Evolutionary conservation across 352 stramenopile genomes (phyloP).

Genomic region (Phytopythium litorale): DNA sequence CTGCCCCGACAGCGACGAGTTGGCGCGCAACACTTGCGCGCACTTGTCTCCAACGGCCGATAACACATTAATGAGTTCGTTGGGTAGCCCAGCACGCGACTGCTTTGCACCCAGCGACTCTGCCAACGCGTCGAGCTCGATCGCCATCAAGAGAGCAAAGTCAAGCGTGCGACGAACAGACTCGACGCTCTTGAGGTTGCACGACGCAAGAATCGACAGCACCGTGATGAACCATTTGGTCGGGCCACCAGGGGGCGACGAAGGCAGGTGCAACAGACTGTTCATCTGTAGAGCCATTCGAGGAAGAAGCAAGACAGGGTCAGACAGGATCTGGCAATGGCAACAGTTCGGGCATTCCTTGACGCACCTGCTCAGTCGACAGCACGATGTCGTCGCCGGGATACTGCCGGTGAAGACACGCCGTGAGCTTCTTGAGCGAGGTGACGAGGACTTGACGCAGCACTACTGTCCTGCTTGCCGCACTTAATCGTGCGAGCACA

Average conservation of each 20-base stretch:
- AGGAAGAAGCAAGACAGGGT: neutral
- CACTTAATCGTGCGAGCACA: conserved; percentile 21
- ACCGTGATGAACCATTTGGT: neutral
- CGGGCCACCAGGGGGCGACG: neutral
- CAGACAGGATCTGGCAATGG: neutral
- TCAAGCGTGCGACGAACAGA: conserved; percentile 29
- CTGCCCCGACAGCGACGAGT: conserved; percentile 24
- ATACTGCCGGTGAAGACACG: conserved; percentile 16
- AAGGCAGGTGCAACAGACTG: neutral
- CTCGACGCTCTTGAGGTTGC: conserved; percentile 27
- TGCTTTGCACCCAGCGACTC: neutral
- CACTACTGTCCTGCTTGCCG: neutral
- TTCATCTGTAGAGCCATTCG: neutral
- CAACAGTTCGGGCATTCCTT: neutral
- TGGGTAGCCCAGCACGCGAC: neutral
- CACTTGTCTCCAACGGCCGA: conserved; percentile 32
- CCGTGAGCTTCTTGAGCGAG: conserved; percentile 25
- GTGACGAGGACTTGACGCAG: conserved; percentile 19
- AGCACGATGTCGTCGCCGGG: conserved; percentile 12
- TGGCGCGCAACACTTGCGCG: conserved; percentile 18
- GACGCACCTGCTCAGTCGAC: conserved; percentile 26
- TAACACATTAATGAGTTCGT: neutral
- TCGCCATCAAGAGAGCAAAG: conserved; percentile 19
- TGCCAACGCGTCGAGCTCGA: neutral
- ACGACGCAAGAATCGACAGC: conserved; percentile 24